phyloP scores from a whole-genome alignment of 202 grass and related monocot genomes.

The Zoysia matrella region DNA sequence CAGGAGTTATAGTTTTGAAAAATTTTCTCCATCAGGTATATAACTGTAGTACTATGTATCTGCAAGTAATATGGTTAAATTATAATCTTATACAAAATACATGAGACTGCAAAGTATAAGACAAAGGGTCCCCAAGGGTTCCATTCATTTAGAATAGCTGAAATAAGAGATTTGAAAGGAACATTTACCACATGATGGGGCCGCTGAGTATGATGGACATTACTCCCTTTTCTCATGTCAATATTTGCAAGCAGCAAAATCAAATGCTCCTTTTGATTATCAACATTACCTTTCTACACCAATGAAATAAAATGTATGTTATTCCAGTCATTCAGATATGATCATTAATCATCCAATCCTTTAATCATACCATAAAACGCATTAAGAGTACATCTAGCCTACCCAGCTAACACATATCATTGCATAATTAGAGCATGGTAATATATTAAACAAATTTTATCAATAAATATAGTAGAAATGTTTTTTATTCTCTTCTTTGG shows the following conservation, averaged over 20 bases:
- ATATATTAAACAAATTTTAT: too few species aligned
- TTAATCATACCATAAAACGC: background rate
- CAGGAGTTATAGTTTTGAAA: constrained; percentile 86
- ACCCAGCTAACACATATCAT: background rate
- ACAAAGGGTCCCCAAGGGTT: constrained; percentile 20
- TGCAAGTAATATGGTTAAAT: constrained; percentile 37
- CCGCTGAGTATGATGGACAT: constrained; percentile 28
- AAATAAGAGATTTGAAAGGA: constrained; percentile 23
- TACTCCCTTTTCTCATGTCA: constrained; percentile 48
- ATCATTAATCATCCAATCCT: background rate
- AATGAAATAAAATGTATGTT: constrained; percentile 26
- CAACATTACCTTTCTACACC: constrained; percentile 83
- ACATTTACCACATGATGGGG: constrained; percentile 56
- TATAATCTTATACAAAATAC: too few species aligned
- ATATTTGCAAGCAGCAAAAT: constrained; percentile 97
- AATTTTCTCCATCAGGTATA: constrained; percentile 55
- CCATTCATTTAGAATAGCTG: constrained; percentile 11
- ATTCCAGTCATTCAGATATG: background rate
- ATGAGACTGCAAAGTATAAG: background rate
- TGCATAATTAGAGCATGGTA: too few species aligned
- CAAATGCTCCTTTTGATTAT: constrained; percentile 98
- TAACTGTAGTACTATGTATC: constrained; percentile 57
- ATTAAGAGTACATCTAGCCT: background rate
- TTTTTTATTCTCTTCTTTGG: background rate
- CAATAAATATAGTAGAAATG: background rate